A percentile compares a stretch with the other conserved stretches of the same genome.
These are phyloP conservation scores for Candida albicans DNA, from an alignment of 1,139 yeast species.

Conservation along the genomic window DNA sequence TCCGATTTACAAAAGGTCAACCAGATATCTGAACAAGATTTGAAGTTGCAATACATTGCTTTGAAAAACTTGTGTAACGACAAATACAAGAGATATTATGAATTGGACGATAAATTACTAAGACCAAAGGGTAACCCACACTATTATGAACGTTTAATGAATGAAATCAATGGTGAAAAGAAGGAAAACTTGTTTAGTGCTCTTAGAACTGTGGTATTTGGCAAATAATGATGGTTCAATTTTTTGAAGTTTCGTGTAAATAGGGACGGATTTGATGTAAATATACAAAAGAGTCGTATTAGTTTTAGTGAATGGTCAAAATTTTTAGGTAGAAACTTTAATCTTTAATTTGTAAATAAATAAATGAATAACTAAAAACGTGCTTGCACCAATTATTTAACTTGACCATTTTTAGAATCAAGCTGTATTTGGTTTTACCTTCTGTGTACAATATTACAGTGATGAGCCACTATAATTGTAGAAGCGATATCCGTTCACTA, in stretches of 20 bases:
- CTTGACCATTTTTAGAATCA: too few species aligned
- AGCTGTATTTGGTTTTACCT: too few species aligned
- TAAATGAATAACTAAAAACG: too few species aligned
- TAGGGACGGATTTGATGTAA: neutral
- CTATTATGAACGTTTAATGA: conserved; percentile 69
- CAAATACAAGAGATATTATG: conserved; percentile 63
- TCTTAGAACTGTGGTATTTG: conserved; percentile 66
- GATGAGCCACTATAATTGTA: too few species aligned
- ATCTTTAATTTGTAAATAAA: too few species aligned
- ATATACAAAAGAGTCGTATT: too few species aligned
- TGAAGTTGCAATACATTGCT: conserved; percentile 60
- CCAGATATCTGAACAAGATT: conserved; percentile 41
- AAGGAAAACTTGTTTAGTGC: conserved; percentile 68
- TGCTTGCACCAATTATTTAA: too few species aligned
- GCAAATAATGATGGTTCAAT: conserved; percentile 40
- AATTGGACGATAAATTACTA: conserved; percentile 63
- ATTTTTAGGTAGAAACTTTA: too few species aligned
- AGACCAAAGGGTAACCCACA: conserved; percentile 82
- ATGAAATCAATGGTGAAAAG: conserved; percentile 71
- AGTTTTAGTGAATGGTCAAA: too few species aligned
- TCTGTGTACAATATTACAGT: too few species aligned
- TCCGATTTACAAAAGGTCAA: conserved; percentile 25
- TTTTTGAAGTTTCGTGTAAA: neutral
- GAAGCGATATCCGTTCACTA: too few species aligned
- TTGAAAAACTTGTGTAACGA: conserved; percentile 59